phyloP scores from a whole-genome alignment of 192 early-diverging fungal species.

The Rhizophagus clarus region DNA sequence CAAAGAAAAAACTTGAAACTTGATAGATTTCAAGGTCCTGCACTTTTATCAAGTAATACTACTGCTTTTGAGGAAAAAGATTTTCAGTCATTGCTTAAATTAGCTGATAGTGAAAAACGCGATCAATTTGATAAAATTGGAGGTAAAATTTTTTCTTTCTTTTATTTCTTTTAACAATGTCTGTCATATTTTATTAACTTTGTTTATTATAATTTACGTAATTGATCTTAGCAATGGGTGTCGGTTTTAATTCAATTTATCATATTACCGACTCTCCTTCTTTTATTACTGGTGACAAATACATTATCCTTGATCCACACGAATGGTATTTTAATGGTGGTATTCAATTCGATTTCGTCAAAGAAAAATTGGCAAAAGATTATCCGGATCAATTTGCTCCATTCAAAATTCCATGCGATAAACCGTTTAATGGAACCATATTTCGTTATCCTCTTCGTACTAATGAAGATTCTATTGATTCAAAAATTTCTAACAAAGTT shows the following conservation, averaged over 20 bases:
- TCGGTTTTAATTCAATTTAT: slow-evolving; percentile 34
- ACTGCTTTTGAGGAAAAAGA: slow-evolving; percentile 25
- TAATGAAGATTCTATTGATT: slow-evolving; percentile 26
- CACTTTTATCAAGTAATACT: slow-evolving; percentile 29
- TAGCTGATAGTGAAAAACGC: slow-evolving; percentile 34
- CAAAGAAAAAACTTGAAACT: background rate
- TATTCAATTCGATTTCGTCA: slow-evolving; percentile 25
- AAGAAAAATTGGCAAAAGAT: background rate
- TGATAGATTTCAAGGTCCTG: slow-evolving; percentile 32
- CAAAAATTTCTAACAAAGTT: slow-evolving; percentile 30
- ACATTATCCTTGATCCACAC: slow-evolving; percentile 43
- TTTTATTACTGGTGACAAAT: slow-evolving; percentile 37
- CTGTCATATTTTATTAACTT: too few relatives aligned
- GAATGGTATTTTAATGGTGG: slow-evolving; percentile 33
- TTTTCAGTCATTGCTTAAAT: slow-evolving; percentile 27
- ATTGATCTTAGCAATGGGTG: background rate
- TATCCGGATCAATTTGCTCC: slow-evolving; percentile 39
- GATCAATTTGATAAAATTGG: slow-evolving; percentile 7
- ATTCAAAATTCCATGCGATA: slow-evolving; percentile 28
- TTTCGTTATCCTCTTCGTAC: slow-evolving; percentile 45
- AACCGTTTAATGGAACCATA: slow-evolving; percentile 38
- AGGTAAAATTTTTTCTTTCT: background rate
- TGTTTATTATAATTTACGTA: too few relatives aligned
- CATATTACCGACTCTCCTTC: slow-evolving; percentile 43
- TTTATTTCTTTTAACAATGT: too few relatives aligned